These are phyloP conservation scores for Saccharomyces hybrid DNA, from an alignment of 1,139 yeast species.

Conservation along the genomic window DNA sequence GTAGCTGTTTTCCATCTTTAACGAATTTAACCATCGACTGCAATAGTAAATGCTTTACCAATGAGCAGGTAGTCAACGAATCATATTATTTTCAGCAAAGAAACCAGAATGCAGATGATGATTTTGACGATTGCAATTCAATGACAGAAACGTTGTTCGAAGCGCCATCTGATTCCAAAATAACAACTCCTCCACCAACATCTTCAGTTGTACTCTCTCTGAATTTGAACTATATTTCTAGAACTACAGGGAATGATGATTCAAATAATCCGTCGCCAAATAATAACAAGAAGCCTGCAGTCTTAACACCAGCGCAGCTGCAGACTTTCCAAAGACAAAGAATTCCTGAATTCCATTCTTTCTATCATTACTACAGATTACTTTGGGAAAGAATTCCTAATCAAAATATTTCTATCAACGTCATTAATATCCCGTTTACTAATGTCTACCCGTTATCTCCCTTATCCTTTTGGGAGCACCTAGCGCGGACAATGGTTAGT, in stretches of 20 bases:
- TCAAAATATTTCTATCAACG: conserved; percentile 24
- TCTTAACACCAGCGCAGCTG: conserved; percentile 22
- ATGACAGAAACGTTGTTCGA: conserved; percentile 26
- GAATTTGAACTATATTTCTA: conserved; percentile 22
- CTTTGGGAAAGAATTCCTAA: conserved; percentile 30
- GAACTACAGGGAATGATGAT: conserved; percentile 11
- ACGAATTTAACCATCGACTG: conserved; percentile 39
- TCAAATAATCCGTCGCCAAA: conserved; percentile 6
- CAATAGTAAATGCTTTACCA: conserved; percentile 41
- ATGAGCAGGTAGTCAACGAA: conserved; percentile 19
- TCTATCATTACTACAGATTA: conserved; percentile 25
- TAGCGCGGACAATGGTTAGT: conserved; percentile 8
- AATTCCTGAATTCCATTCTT: conserved; percentile 27
- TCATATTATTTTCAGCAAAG: conserved; percentile 21
- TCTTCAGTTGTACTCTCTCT: conserved; percentile 26
- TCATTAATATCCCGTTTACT: conserved; percentile 31
- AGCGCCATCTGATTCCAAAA: conserved; percentile 10
- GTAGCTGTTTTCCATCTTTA: conserved; percentile 40
- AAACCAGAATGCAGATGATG: conserved; percentile 7
- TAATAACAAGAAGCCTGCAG: conserved; percentile 19
- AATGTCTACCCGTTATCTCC: conserved; percentile 30
- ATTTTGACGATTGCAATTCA: conserved; percentile 13
- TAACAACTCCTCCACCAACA: conserved; percentile 30
- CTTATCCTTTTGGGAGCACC: conserved; percentile 19
- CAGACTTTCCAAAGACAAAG: conserved; percentile 19